Percentiles rank a stretch among this genome's conserved stretches.
Conservation (phyloP, 2,329 filamentous ascomycete species). For the Aureobasidium sp. region DNA sequence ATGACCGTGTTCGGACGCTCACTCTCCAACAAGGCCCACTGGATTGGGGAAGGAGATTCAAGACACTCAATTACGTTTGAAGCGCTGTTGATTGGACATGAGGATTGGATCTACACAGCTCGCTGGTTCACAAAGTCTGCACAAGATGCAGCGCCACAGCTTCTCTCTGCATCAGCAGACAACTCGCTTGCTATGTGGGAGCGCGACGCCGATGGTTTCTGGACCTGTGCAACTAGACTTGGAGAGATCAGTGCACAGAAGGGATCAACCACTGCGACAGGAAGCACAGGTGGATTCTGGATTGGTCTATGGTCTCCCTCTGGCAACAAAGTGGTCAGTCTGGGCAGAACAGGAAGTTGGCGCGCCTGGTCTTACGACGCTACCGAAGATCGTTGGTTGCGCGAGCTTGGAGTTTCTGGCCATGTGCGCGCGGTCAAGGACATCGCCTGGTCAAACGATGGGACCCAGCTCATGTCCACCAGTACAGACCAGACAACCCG, state of each 20-base stretch:
- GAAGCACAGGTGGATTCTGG: conserved; percentile 95
- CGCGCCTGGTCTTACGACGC: conserved; percentile 67
- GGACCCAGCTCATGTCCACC: conserved; percentile 80
- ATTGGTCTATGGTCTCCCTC: conserved; percentile 84
- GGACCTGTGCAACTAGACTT: conserved; percentile 77
- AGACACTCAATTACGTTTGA: conserved; percentile 87
- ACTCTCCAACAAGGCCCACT: conserved; percentile 83
- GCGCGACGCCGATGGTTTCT: conserved; percentile 73
- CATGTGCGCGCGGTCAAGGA: conserved; percentile 78
- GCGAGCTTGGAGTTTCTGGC: conserved; percentile 70
- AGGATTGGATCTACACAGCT: conserved; percentile 96
- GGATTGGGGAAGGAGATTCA: conserved; percentile 53
- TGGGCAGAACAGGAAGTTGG: conserved; percentile 92
- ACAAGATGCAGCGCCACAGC: conserved; percentile 38
- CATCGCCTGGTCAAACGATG: conserved; percentile 74
- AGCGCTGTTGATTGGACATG: conserved; percentile 85
- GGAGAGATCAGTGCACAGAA: conserved; percentile 94
- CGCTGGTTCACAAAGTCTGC: conserved; percentile 56
- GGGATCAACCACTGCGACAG: conserved; percentile 91
- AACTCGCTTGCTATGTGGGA: conserved; percentile 94
- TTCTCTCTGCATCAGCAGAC: conserved; percentile 85
- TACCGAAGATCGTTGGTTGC: conserved; percentile 63
- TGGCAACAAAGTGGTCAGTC: conserved; percentile 66
- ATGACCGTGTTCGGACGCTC: conserved; percentile 60
- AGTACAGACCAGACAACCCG: conserved; percentile 89